Evolutionary conservation across 148 eudicot species (phyloP), one percentile per base, ranked within the genome.

Genomic region (Chenopodium berlandieri): DNA sequence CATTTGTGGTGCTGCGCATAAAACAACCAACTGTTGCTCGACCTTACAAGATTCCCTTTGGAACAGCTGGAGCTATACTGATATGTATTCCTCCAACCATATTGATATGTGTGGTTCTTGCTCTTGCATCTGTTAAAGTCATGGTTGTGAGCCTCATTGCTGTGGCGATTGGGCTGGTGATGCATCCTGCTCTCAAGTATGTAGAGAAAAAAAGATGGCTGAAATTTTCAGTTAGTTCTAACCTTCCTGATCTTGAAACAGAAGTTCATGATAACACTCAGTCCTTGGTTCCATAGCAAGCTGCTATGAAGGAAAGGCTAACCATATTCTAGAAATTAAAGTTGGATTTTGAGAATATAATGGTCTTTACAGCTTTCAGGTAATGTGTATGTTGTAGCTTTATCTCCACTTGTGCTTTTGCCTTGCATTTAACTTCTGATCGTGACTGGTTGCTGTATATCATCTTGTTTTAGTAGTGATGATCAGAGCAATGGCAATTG

Each of bases 11-110:
- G 65, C 66, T 85, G 67, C 76, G 83, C 83, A 84, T 88, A 34
- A 88, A 80, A 40, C 90, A 88, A 64, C 90, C 90, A 31, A 73
- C 75, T 65, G 71, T 54, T 4, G 72, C 87, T 75, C 87, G 93
- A 62, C 93, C 93, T 46, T 91, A 84, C 75, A 91, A 88, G 85
- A 86, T 91, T 69, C 93, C 93, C 1, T 44, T 86, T 1, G 93
- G 93, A 74, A 89, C 90, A 0, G 64, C 82, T 14, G 93, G 93
- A 76, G 83, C 91, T 54, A 79, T 88, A 65, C 73, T 88, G 75
- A 79, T 88, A 64, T 88, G 90, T 27, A 32, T 91, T 60, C 91
- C 91, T 75, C 93, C 93, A 1, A 89, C 91, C 31, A 65, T 84
- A 60, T 72, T 91, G 74, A 91, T 91, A 12, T 87, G 93, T 71